phyloP scores from a whole-genome alignment of 2,329 filamentous ascomycete genomes.

The Arthrobotrys musiformis region DNA sequence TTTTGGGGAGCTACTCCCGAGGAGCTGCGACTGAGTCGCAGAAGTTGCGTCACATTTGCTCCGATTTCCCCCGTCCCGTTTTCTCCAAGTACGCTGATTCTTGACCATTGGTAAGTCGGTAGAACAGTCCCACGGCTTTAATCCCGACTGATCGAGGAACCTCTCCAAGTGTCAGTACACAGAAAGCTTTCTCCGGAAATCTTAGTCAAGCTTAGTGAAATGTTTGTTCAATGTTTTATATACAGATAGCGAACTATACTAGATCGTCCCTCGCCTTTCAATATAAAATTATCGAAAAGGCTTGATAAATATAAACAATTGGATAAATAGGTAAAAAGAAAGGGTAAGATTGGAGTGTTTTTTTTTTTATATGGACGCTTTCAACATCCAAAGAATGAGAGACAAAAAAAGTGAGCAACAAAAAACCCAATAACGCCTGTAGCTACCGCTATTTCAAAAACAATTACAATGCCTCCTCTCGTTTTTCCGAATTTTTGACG shows the following conservation, averaged over 20 bases:
- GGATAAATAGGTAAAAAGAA: slow-evolving; percentile 2
- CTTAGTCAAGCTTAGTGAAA: too few relatives aligned
- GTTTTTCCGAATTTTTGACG: neutral
- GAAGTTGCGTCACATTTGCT: too few relatives aligned
- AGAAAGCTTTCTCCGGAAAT: too few relatives aligned
- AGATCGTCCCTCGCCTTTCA: neutral
- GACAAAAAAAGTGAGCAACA: neutral
- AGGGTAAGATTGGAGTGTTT: slow-evolving; percentile 17
- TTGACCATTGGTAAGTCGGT: too few relatives aligned
- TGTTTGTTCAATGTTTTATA: neutral
- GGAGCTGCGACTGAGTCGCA: too few relatives aligned
- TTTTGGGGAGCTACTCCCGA: too few relatives aligned
- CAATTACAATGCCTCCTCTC: neutral
- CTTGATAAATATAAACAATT: slow-evolving; percentile 4
- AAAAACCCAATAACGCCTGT: slow-evolving; percentile 16
- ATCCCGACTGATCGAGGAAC: too few relatives aligned
- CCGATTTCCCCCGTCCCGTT: too few relatives aligned
- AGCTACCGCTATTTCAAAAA: slow-evolving; percentile 15
- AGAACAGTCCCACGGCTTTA: too few relatives aligned
- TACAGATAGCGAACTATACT: neutral
- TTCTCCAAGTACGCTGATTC: too few relatives aligned
- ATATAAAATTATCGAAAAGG: neutral
- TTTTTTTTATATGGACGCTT: slow-evolving; percentile 1
- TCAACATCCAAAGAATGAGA: neutral
- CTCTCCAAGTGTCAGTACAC: too few relatives aligned